Evolutionary conservation across 257 asterid genomes (phyloP).

Genomic region (Craterostigma plantagineum): DNA sequence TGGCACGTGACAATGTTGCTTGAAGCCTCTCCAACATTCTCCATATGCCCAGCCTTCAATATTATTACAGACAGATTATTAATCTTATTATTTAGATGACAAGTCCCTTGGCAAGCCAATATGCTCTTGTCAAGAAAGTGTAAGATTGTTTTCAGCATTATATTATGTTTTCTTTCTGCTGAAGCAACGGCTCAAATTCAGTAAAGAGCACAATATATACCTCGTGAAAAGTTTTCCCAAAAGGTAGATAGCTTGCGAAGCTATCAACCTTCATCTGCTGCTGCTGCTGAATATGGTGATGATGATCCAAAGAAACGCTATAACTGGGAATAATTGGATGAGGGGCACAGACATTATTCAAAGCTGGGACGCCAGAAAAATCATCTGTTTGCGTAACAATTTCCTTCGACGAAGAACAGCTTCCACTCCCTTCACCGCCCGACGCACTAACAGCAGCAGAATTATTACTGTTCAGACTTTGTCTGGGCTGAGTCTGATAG

Average conservation of each 20-base stretch:
- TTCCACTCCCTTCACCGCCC: slow-evolving; percentile 41
- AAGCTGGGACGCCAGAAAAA: slow-evolving; percentile 20
- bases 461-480: slow-evolving; percentile 27
- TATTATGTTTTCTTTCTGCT: too few species aligned
- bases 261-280: slow-evolving; percentile 9
- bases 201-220: too few species aligned
- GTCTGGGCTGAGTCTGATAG: slow-evolving; percentile 5
- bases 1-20: too few species aligned
- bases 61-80: too few species aligned
- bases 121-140: too few species aligned
- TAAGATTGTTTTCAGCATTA: too few species aligned
- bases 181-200: neutral
- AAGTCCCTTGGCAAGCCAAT: too few species aligned
- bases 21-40: too few species aligned
- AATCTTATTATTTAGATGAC: too few species aligned
- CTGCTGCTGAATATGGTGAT: slow-evolving; percentile 33
- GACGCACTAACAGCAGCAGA: slow-evolving; percentile 2
- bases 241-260: slow-evolving; percentile 15
- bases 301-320: slow-evolving; percentile 19
- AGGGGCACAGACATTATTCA: too few species aligned
- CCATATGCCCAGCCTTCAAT: too few species aligned
- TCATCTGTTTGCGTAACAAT: slow-evolving; percentile 32
- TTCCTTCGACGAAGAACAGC: slow-evolving; percentile 49
- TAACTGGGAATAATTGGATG: slow-evolving; percentile 26
- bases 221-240: neutral